These are phyloP conservation scores for Mortierella sp. DNA, from an alignment of 371 early-diverging fungal species.

Conservation along the genomic window DNA sequence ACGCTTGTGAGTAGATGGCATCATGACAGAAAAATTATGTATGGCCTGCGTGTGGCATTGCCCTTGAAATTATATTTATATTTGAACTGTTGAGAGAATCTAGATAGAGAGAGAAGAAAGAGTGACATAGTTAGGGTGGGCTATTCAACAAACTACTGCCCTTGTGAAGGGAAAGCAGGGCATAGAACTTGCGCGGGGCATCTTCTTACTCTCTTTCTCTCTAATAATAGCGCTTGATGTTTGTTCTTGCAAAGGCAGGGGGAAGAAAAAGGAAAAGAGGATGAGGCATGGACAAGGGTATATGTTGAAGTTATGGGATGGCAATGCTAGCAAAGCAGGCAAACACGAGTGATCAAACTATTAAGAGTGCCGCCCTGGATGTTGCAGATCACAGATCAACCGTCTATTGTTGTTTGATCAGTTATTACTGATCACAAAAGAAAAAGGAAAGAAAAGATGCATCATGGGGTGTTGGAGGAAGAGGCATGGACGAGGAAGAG, in stretches of 20 bases:
- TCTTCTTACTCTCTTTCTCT: too few species aligned
- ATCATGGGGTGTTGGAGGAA: not conserved
- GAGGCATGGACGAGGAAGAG: not conserved
- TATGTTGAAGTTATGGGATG: not conserved
- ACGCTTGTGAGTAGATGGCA: not conserved
- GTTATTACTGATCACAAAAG: not conserved
- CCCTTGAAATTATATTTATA: not conserved
- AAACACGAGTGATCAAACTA: not conserved
- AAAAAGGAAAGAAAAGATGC: not conserved
- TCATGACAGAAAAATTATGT: not conserved
- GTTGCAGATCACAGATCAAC: not conserved
- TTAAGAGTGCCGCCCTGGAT: not conserved
- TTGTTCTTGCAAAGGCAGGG: not conserved
- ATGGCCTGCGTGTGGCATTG: conserved; percentile 7
- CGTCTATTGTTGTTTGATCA: not conserved
- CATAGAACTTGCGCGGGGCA: not conserved
- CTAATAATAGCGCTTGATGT: not conserved
- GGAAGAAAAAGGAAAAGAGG: not conserved
- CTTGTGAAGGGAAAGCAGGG: not conserved
- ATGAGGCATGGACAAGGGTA: not conserved
- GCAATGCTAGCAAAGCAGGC: not conserved
- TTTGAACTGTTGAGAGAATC: not conserved
- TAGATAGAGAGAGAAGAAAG: not conserved
- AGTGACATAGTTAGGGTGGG: not conserved
- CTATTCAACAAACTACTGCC: not conserved